Conservation (phyloP, 83 land plant species). For the Diphasiastrum complanatum region DNA sequence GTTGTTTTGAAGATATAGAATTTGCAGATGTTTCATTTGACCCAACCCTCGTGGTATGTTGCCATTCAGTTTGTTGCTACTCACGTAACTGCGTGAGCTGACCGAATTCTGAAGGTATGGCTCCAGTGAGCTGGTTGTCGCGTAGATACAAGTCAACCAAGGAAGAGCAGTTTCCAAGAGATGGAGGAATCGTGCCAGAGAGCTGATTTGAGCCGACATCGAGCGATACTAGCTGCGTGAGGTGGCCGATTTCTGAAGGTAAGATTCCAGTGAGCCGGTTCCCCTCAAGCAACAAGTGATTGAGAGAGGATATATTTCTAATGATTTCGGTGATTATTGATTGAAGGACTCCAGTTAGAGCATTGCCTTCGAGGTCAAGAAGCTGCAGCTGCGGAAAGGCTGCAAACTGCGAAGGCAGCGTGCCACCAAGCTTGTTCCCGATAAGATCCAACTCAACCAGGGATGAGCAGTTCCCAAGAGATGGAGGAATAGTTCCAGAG, state of each 20-base stretch:
- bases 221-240: background rate
- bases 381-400: too few species aligned
- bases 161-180: conserved; percentile 2
- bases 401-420: too few species aligned
- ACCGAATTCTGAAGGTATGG: background rate
- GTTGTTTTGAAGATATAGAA: conserved; percentile 7
- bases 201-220: too few species aligned
- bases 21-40: background rate
- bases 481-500: too few species aligned
- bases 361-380: too few species aligned
- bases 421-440: too few species aligned
- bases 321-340: too few species aligned
- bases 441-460: too few species aligned
- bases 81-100: background rate
- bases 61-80: conserved; percentile 7
- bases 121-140: too few species aligned
- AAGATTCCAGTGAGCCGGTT: conserved; percentile 10
- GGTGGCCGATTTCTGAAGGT: background rate
- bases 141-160: background rate
- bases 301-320: too few species aligned
- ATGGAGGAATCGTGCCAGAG: background rate
- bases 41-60: conserved; percentile 1
- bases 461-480: too few species aligned
- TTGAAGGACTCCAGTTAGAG: too few species aligned
- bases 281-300: conserved; percentile 5